phyloP scores from a whole-genome alignment of 495 filamentous ascomycete species.

The Penicillium flavigenum region DNA sequence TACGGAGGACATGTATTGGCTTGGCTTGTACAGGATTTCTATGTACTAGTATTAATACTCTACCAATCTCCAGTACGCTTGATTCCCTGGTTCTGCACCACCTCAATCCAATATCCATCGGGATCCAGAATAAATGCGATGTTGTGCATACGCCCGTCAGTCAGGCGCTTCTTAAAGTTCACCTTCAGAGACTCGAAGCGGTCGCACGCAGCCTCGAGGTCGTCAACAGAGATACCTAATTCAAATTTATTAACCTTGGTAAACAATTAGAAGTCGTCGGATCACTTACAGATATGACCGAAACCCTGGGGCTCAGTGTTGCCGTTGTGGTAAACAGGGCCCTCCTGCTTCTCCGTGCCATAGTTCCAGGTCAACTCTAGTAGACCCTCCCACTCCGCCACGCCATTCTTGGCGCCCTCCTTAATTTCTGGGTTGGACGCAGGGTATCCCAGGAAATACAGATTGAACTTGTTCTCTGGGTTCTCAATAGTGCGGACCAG shows the following conservation, averaged over 20 bases:
- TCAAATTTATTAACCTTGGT: slow-evolving; percentile 52
- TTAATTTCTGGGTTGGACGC: slow-evolving; percentile 44
- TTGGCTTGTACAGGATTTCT: neutral
- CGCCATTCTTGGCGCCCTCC: slow-evolving; percentile 53
- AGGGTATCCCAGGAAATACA: slow-evolving; percentile 89
- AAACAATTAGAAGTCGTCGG: slow-evolving; percentile 70
- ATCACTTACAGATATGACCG: slow-evolving; percentile 75
- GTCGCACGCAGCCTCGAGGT: slow-evolving; percentile 78
- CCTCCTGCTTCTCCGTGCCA: slow-evolving; percentile 85
- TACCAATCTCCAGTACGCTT: slow-evolving; percentile 50
- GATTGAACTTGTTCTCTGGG: slow-evolving; percentile 70
- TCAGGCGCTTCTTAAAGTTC: slow-evolving; percentile 92
- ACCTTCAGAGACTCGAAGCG: slow-evolving; percentile 80
- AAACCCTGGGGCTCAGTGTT: slow-evolving; percentile 92
- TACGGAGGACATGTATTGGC: neutral
- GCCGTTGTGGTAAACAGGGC: slow-evolving; percentile 87
- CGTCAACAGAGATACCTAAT: slow-evolving; percentile 79
- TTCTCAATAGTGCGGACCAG: slow-evolving; percentile 71
- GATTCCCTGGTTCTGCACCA: slow-evolving; percentile 68
- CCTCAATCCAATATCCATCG: slow-evolving; percentile 89
- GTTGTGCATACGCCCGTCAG: slow-evolving; percentile 88
- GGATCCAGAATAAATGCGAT: slow-evolving; percentile 94
- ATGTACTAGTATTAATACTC: neutral
- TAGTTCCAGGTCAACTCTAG: slow-evolving; percentile 96
- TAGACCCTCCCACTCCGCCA: slow-evolving; percentile 73